Evolutionary conservation across 2,329 filamentous ascomycete genomes (phyloP).

Genomic region (Colletotrichum siamense): DNA sequence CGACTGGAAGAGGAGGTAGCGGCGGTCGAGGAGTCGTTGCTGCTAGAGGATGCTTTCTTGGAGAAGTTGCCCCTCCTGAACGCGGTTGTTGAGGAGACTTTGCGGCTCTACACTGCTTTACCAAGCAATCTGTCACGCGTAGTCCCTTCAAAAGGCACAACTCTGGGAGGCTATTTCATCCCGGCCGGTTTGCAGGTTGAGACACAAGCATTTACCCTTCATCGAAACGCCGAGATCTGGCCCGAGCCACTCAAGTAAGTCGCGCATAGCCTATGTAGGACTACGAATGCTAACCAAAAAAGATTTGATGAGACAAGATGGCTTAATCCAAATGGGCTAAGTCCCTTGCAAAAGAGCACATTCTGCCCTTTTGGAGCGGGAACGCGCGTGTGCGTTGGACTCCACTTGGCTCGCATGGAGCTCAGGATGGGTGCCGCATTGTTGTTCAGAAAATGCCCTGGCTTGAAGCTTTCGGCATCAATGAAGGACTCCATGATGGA

Average conservation of each 20-base stretch:
- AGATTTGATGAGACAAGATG: background rate
- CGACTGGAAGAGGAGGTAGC: conserved; percentile 39
- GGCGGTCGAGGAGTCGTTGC: background rate
- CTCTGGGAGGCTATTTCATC: conserved; percentile 42
- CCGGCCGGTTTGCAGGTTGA: conserved; percentile 43
- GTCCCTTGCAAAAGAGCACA: conserved; percentile 47
- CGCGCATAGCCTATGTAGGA: fast-evolving
- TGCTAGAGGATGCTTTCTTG: conserved; percentile 35
- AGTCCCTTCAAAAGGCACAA: conserved; percentile 43
- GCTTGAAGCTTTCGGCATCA: conserved; percentile 33
- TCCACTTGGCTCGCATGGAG: conserved; percentile 63
- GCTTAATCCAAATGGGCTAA: background rate
- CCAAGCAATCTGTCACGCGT: conserved; percentile 43
- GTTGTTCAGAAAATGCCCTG: conserved; percentile 55
- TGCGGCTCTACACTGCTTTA: conserved; percentile 47
- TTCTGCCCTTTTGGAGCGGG: conserved; percentile 61
- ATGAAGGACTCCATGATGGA: conserved; percentile 43
- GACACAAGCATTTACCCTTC: conserved; percentile 51
- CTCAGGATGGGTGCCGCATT: conserved; percentile 54
- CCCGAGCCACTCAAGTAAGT: conserved; percentile 37
- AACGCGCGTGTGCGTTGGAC: conserved; percentile 53
- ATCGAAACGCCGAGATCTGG: conserved; percentile 46
- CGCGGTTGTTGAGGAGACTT: conserved; percentile 48
- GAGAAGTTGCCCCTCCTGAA: conserved; percentile 44
- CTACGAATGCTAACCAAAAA: background rate